Base-by-base conservation (phyloP, 2,329 filamentous ascomycete species). In the Ceratocystis eucalypticola region DNA sequence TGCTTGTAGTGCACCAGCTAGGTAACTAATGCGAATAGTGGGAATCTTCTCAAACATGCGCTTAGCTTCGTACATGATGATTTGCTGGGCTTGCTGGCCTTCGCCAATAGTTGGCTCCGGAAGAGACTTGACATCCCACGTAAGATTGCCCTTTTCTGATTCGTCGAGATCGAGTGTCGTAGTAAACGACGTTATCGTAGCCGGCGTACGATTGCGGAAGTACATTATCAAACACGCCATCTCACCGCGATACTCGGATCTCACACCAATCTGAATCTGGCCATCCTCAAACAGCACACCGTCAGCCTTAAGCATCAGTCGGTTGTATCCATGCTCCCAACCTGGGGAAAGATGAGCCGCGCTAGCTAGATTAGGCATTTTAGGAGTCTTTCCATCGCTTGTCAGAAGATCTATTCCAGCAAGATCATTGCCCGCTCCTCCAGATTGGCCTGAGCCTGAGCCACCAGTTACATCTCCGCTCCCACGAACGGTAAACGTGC, bases 151-250 rank as follows among this genome's bases (percentile, higher is more conserved):
- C 74, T 84, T 86, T 68, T 87, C 85, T 65, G 76, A 77, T 66
- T 82, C 80, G 66, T 91, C 87, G 69, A 96, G 86, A 74, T 97
- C 92, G 61, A 97, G 78, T 0, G 93, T 95, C 0, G 94, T 97
- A 0, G 94, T 97, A 74, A 99, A 96, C 0, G 92, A 96, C 65
- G 86, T 88, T 71, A 99, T 88, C 0, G 88, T 78, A 46, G 88
- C 87, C 0, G 90, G 86, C 0, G 91, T 91, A 77, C 96, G 96
- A 80, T 99, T 99, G 69, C 87, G 89, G 75, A 97, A 96, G 76
- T 97, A 99, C 64, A 96, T 79, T 72, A 99, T 97, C 69, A 99
- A 79, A 72, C 94, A 96, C 53, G 94, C 94, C 78, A 96, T 88
- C 73, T 96, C 90, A n/a, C 87, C 89, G 68, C 94, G 88, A 74